phyloP scores from a whole-genome alignment of 352 stramenopile species.

The Saprolegnia parasitica region DNA sequence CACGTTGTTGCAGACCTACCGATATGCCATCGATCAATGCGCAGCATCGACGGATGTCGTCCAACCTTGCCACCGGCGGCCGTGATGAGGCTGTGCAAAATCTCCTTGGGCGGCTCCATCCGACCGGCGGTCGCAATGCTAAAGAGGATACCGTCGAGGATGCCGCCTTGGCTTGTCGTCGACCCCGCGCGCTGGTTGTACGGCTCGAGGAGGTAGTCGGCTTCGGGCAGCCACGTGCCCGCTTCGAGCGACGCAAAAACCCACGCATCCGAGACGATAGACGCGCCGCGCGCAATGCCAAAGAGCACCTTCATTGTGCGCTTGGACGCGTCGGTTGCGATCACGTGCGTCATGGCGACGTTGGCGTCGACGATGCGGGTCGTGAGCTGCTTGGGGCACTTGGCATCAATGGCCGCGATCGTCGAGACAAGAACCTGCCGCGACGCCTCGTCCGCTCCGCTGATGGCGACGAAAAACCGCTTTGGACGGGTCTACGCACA shows the following conservation, averaged over 20 bases:
- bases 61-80: constrained; percentile 25
- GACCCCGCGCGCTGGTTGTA: not conserved
- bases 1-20: constrained; percentile 15
- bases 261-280: constrained; percentile 77
- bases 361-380: constrained; percentile 78
- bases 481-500: constrained; percentile 4
- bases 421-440: constrained; percentile 64
- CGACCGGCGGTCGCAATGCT: not conserved
- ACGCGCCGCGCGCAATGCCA: constrained; percentile 69
- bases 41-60: too few species aligned
- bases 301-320: constrained; percentile 84
- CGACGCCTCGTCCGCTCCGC: constrained; percentile 52
- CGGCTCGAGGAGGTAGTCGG: constrained; percentile 50
- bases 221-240: constrained; percentile 64
- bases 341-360: constrained; percentile 66
- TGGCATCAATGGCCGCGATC: constrained; percentile 71
- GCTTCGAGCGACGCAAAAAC: constrained; percentile 71
- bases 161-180: not conserved
- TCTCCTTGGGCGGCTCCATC: constrained; percentile 23
- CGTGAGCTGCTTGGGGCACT: constrained; percentile 50
- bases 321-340: constrained; percentile 59
- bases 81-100: constrained; percentile 7
- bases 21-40: too few species aligned
- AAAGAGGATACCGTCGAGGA: constrained; percentile 1
- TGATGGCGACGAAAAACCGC: constrained; percentile 73